Evolutionary conservation across 202 grass and related monocot genomes (phyloP).

Genomic region (Schoenoplectus tabernaemontani): DNA sequence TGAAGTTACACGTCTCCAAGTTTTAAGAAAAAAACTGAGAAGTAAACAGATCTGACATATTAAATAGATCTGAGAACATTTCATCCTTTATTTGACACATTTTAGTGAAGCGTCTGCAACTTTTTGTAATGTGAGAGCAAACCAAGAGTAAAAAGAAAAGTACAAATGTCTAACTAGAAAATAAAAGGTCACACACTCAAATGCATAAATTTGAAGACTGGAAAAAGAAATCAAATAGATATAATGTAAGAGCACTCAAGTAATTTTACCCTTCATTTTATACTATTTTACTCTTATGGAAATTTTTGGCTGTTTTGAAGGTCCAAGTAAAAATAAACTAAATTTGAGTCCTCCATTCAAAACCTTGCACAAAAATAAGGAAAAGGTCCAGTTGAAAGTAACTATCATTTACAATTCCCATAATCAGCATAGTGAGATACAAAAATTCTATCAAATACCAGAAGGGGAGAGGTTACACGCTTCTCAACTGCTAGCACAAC

Average conservation of each 20-base stretch:
- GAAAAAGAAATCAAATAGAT: neutral
- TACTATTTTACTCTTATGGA: neutral
- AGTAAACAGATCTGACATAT: neutral
- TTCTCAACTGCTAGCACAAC: constrained; percentile 95
- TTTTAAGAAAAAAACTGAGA: neutral
- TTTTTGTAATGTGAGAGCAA: neutral
- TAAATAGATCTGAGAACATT: neutral
- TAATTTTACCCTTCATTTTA: neutral
- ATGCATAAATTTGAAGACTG: neutral
- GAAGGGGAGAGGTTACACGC: constrained; percentile 76
- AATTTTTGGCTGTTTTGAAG: neutral
- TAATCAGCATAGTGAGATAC: neutral
- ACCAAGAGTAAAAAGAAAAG: neutral
- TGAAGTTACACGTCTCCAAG: neutral
- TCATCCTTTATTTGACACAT: neutral
- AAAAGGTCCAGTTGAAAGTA: too few species aligned
- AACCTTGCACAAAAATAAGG: too few species aligned
- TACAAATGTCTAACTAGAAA: neutral
- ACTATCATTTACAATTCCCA: too few species aligned
- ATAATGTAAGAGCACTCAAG: neutral
- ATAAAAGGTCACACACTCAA: neutral
- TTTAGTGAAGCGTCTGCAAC: neutral
- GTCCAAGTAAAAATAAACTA: neutral
- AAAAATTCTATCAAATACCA: constrained; percentile 43
- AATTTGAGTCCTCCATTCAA: neutral